Evolutionary conservation across 805 yeast genomes (phyloP).

Genomic region (Yarrowia sp.): DNA sequence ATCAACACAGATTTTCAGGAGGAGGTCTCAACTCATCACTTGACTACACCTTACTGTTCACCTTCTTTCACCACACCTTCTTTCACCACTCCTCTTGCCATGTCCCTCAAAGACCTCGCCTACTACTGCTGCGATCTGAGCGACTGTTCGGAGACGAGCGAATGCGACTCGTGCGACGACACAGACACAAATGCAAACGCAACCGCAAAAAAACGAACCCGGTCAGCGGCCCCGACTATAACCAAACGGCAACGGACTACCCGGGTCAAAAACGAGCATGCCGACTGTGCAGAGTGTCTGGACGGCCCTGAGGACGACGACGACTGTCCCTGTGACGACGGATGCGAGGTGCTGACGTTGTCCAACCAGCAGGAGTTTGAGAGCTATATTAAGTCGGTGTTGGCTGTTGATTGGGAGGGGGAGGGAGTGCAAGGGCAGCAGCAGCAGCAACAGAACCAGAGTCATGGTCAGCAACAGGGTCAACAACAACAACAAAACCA

Average conservation of each 20-base stretch:
- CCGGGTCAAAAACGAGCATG: conserved; percentile 24
- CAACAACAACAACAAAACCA: too few relatives aligned
- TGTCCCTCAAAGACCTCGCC: conserved; percentile 8
- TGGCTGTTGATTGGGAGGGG: conserved; percentile 34
- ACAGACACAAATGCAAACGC: background rate
- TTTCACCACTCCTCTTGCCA: background rate
- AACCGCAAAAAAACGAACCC: background rate
- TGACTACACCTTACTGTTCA: too few relatives aligned
- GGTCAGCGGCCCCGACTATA: background rate
- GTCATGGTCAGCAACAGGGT: background rate
- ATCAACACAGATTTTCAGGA: too few relatives aligned
- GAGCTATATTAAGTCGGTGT: conserved; percentile 6
- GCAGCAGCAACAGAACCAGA: background rate
- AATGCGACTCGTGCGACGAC: conserved; percentile 27
- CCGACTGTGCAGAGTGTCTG: conserved; percentile 27
- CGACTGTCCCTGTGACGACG: conserved; percentile 31
- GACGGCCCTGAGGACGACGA: conserved; percentile 27
- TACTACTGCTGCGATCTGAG: conserved; percentile 37
- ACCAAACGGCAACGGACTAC: conserved; percentile 23
- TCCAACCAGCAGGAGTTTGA: conserved; percentile 37
- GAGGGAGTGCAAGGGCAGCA: background rate
- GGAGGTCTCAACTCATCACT: too few relatives aligned
- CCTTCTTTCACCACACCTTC: background rate
- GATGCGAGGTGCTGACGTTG: conserved; percentile 26
- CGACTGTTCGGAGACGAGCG: conserved; percentile 36